phyloP scores from a whole-genome alignment of 495 filamentous ascomycete genomes.

The Neurospora discreta region DNA sequence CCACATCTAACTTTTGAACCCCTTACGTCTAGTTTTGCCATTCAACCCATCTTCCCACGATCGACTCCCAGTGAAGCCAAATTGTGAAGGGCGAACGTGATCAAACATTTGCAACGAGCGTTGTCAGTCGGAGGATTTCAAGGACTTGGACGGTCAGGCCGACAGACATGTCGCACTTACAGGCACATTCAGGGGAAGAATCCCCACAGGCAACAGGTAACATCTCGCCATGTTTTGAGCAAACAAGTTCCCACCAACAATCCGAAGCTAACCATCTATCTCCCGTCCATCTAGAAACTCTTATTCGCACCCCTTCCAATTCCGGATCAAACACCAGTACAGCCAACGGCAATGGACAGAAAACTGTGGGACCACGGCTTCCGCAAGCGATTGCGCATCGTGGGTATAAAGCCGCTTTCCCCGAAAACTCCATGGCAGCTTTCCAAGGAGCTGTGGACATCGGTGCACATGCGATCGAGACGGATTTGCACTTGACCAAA shows the following conservation, averaged over 20 bases:
- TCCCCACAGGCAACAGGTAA: neutral
- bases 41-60: neutral
- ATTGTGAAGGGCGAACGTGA: neutral
- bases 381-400: slow-evolving; percentile 81
- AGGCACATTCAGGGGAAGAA: neutral
- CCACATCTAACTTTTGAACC: neutral
- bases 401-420: slow-evolving; percentile 66
- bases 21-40: neutral
- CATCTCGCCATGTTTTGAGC: neutral
- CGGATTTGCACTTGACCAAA: slow-evolving; percentile 71
- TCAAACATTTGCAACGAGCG: neutral
- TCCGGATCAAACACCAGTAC: neutral
- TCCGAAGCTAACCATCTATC: neutral
- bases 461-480: slow-evolving; percentile 76
- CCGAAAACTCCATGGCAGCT: slow-evolving; percentile 78
- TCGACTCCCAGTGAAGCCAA: neutral
- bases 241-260: neutral
- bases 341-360: neutral
- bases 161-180: neutral
- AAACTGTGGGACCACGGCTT: slow-evolving; percentile 10
- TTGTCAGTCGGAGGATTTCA: neutral
- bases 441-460: slow-evolving; percentile 61
- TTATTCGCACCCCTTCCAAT: neutral
- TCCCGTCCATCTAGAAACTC: neutral
- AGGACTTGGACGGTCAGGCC: neutral